A percentile compares a stretch with the other conserved stretches of the same genome.
Evolutionary conservation across 2,329 filamentous ascomycete species (phyloP).

Genomic region (Beauveria australis): DNA sequence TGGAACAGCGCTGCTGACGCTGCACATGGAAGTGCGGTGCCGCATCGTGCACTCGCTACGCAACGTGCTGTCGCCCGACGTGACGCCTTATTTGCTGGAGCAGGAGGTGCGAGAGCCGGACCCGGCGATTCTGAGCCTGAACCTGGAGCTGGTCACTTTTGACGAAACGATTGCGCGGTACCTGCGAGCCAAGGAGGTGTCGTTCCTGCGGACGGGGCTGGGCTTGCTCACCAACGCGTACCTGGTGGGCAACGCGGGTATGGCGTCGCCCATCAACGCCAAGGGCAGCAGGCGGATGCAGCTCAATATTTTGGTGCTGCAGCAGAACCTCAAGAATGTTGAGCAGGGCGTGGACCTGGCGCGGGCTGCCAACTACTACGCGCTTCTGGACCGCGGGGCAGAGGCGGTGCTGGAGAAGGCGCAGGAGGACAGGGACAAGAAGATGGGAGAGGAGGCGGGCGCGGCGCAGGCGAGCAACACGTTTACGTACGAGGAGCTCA

Average conservation of each 20-base stretch:
- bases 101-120: slow-evolving; percentile 71
- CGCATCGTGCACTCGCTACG: slow-evolving; percentile 74
- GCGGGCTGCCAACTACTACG: slow-evolving; percentile 59
- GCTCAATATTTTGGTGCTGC: slow-evolving; percentile 87
- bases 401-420: slow-evolving; percentile 58
- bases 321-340: slow-evolving; percentile 94
- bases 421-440: slow-evolving; percentile 35
- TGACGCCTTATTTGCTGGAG: slow-evolving; percentile 55
- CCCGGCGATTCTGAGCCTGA: slow-evolving; percentile 72
- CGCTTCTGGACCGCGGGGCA: slow-evolving; percentile 56
- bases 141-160: slow-evolving; percentile 75
- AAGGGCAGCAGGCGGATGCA: slow-evolving; percentile 81
- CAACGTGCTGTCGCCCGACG: slow-evolving; percentile 51
- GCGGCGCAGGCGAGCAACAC: slow-evolving; percentile 24
- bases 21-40: slow-evolving; percentile 83
- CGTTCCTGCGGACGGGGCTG: slow-evolving; percentile 70
- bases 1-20: slow-evolving; percentile 67
- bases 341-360: slow-evolving; percentile 60
- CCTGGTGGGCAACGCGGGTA: slow-evolving; percentile 62
- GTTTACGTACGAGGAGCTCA: slow-evolving; percentile 60
- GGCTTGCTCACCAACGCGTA: slow-evolving; percentile 70
- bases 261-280: slow-evolving; percentile 74
- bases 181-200: slow-evolving; percentile 61
- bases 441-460: slow-evolving; percentile 23
- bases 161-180: slow-evolving; percentile 73